Percentiles rank a stretch among this genome's conserved stretches.
These are phyloP conservation scores for Curvularia sp. DNA, from an alignment of 2,329 filamentous ascomycete species.

Conservation along the genomic window DNA sequence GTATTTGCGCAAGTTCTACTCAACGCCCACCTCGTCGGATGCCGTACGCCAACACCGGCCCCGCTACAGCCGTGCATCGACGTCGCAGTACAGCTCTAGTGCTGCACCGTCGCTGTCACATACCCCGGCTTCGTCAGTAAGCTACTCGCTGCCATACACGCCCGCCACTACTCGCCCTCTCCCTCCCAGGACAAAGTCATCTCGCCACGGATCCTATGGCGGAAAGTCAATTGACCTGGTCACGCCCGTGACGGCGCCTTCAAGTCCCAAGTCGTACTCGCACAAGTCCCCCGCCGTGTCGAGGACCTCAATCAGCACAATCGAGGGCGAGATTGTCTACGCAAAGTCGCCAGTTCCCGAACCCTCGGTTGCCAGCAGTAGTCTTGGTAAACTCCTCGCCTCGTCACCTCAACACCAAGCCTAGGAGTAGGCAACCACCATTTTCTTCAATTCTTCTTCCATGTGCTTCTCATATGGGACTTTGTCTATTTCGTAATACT, in stretches of 20 bases:
- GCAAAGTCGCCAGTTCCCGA: conserved; percentile 45
- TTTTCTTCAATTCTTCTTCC: not conserved
- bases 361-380: conserved; percentile 46
- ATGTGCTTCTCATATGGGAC: conserved; percentile 3
- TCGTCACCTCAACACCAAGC: conserved; percentile 26
- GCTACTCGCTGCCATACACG: conserved; percentile 54
- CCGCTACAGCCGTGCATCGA: conserved; percentile 46
- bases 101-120: conserved; percentile 55
- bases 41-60: conserved; percentile 40
- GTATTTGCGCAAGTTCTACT: conserved; percentile 53
- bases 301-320: conserved; percentile 41
- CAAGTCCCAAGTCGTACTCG: conserved; percentile 45
- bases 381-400: conserved; percentile 47
- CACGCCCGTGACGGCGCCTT: conserved; percentile 49
- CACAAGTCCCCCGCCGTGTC: conserved; percentile 45
- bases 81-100: conserved; percentile 46
- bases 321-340: conserved; percentile 50
- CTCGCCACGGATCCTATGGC: conserved; percentile 47
- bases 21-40: conserved; percentile 31
- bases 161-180: conserved; percentile 48
- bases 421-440: not conserved
- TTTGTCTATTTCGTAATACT: conserved; percentile 2
- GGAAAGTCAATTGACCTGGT: conserved; percentile 56
- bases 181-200: conserved; percentile 49
- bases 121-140: conserved; percentile 55